phyloP scores from a whole-genome alignment of 208 protist species.

The Trypanosoma conorhini region DNA sequence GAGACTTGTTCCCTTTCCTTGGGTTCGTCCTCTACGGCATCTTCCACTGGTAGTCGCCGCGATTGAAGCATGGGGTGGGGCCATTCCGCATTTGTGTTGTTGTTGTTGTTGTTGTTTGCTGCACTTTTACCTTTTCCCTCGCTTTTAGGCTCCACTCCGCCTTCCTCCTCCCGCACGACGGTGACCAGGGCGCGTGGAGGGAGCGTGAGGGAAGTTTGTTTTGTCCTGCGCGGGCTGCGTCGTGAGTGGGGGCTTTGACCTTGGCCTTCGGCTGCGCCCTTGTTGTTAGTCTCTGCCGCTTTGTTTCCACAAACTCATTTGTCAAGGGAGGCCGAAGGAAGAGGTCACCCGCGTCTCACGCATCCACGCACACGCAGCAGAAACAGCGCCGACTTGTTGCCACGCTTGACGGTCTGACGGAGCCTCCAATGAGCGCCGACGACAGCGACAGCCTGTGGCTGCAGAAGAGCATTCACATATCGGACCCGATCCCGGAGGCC shows the following conservation, averaged over 20 bases:
- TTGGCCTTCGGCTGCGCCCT: too few relatives aligned
- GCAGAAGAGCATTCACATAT: slow-evolving; percentile 77
- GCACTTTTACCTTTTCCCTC: too few relatives aligned
- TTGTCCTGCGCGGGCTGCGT: too few relatives aligned
- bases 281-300: background rate
- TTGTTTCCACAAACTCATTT: background rate
- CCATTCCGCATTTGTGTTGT: background rate
- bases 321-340: too few relatives aligned
- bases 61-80: background rate
- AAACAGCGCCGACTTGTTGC: background rate
- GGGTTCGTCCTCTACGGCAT: background rate
- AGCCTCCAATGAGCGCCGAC: slow-evolving; percentile 26
- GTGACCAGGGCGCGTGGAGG: too few relatives aligned
- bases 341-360: background rate
- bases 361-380: background rate
- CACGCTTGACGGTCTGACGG: background rate
- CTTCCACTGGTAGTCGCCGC: background rate
- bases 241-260: too few relatives aligned
- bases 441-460: slow-evolving; percentile 79
- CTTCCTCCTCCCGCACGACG: too few relatives aligned
- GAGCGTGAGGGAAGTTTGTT: too few relatives aligned
- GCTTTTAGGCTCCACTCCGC: too few relatives aligned
- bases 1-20: background rate
- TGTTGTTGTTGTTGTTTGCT: background rate
- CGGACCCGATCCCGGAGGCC: slow-evolving; percentile 59